Evolutionary conservation across 176 grass and related monocot genomes (phyloP).

Genomic region (Rhynchospora pubera): DNA sequence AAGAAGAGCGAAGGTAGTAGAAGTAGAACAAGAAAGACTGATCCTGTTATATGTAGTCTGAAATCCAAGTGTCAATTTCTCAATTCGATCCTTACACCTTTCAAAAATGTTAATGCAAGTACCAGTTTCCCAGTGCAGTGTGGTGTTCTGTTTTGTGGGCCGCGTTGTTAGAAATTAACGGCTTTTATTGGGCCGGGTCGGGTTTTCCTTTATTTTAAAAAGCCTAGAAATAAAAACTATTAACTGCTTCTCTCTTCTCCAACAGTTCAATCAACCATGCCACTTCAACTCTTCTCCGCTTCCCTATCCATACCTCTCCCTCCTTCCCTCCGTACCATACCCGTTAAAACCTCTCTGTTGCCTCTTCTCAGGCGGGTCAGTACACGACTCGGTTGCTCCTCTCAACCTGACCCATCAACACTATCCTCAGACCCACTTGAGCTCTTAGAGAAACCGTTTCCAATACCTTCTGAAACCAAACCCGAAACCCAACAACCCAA

Average conservation of each 20-base stretch:
- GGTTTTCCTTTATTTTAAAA: neutral
- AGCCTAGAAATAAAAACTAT: neutral
- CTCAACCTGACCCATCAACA: neutral
- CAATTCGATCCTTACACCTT: neutral
- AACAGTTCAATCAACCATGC: neutral
- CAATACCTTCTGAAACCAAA: slow-evolving; percentile 4
- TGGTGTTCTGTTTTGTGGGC: neutral
- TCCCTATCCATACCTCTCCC: neutral
- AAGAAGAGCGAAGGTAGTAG: neutral
- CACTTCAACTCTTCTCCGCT: neutral
- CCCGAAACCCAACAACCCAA: neutral
- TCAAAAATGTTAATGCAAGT: neutral
- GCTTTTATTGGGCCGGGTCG: neutral
- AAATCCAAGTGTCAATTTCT: neutral
- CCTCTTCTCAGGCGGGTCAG: neutral
- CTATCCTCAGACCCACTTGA: slow-evolving; percentile 37
- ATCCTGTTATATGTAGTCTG: too few species aligned
- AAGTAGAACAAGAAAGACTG: neutral
- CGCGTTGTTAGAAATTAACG: too few species aligned
- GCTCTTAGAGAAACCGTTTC: slow-evolving; percentile 57
- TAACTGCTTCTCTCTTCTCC: neutral
- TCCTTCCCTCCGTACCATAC: neutral
- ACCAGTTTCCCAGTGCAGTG: too few species aligned
- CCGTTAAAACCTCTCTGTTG: neutral
- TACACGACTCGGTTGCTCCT: slow-evolving; percentile 12